Evolutionary conservation across 2,329 filamentous ascomycete species (phyloP).

Genomic region (Xylariales sp.): DNA sequence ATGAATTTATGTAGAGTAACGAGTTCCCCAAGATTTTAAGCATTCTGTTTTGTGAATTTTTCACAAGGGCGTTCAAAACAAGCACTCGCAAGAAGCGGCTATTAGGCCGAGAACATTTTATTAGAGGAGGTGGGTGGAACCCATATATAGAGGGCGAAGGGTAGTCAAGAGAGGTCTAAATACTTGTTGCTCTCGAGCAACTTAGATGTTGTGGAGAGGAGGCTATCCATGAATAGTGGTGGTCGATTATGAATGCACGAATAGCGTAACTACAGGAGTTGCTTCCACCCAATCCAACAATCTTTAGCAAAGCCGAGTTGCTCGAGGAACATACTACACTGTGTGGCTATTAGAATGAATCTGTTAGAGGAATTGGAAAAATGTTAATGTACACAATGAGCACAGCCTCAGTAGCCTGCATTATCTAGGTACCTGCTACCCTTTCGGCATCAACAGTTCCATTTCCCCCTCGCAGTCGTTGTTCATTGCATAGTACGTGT

Average conservation of each 20-base stretch:
- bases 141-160: neutral
- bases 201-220: slow-evolving; percentile 22
- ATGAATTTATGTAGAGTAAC: slow-evolving; percentile 17
- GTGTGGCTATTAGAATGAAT: neutral
- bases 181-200: slow-evolving; percentile 13
- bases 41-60: slow-evolving; percentile 25
- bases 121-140: neutral
- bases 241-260: slow-evolving; percentile 17
- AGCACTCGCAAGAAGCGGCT: neutral
- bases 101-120: neutral
- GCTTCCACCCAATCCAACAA: neutral
- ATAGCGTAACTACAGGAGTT: neutral
- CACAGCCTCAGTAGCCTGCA: neutral
- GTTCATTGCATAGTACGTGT: too few relatives aligned
- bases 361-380: too few relatives aligned
- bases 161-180: slow-evolving; percentile 6
- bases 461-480: too few relatives aligned
- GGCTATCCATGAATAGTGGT: slow-evolving; percentile 1
- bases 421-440: neutral
- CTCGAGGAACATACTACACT: neutral
- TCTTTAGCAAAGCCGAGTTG: neutral
- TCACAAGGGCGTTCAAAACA: slow-evolving; percentile 34
- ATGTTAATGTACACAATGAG: neutral
- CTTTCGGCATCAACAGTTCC: too few relatives aligned
- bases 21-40: slow-evolving; percentile 13